Evolutionary conservation across 352 stramenopile genomes (phyloP).

Genomic region (Phytophthora tentaculata): DNA sequence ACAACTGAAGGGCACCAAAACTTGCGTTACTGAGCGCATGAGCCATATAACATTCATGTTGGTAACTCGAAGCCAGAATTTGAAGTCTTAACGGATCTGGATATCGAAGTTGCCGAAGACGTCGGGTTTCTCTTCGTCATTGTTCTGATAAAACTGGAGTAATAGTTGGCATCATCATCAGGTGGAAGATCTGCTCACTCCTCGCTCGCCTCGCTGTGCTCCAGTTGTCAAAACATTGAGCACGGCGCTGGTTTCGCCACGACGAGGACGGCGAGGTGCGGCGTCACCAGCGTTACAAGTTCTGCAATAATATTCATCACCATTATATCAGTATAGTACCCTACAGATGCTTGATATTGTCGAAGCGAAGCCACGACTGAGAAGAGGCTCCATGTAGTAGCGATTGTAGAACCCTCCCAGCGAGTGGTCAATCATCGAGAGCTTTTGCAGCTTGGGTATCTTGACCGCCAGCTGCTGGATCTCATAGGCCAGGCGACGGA

Average conservation of each 20-base stretch:
- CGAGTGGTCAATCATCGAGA: slow-evolving; percentile 82
- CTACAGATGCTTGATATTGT: slow-evolving; percentile 72
- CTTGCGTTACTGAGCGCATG: slow-evolving; percentile 58
- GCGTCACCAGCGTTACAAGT: slow-evolving; percentile 83
- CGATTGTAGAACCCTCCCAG: slow-evolving; percentile 84
- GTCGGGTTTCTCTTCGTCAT: slow-evolving; percentile 20
- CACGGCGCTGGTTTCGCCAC: slow-evolving; percentile 64
- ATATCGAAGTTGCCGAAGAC: slow-evolving; percentile 40
- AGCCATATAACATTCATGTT: slow-evolving; percentile 51
- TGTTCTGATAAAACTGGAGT: slow-evolving; percentile 33
- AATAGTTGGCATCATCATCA: slow-evolving; percentile 16
- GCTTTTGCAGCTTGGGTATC: slow-evolving; percentile 69
- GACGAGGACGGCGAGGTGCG: slow-evolving; percentile 69
- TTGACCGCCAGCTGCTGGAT: slow-evolving; percentile 49
- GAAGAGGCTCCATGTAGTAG: slow-evolving; percentile 75
- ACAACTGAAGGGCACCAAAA: slow-evolving; percentile 41
- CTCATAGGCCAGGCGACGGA: slow-evolving; percentile 70
- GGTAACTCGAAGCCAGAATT: not conserved
- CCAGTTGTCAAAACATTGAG: slow-evolving; percentile 73
- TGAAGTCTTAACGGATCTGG: slow-evolving; percentile 32
- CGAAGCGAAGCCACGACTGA: slow-evolving; percentile 76
- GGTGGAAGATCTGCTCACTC: slow-evolving; percentile 43
- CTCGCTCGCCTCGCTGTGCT: slow-evolving; percentile 56
- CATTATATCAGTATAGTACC: slow-evolving; percentile 2
- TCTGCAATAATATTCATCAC: slow-evolving; percentile 50